Percentiles rank a stretch among this genome's conserved stretches.
Conservation (phyloP, 768 basidiomycete genomes). For the Tricholoma bakamatsutake region DNA sequence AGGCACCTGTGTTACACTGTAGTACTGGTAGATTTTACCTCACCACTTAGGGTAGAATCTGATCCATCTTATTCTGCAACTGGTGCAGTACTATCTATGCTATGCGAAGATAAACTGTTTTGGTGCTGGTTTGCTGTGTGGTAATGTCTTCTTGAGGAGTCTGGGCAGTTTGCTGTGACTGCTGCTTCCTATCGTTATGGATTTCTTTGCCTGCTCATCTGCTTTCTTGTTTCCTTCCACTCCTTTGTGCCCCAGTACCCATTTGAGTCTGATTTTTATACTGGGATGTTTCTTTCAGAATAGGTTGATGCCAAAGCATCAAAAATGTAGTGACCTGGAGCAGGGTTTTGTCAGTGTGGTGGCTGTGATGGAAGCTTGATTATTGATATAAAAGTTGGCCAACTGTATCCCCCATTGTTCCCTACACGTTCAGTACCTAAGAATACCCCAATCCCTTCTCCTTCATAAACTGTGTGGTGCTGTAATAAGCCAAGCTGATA, state of each 20-base stretch:
- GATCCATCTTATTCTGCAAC: too few relatives aligned
- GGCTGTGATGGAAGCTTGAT: neutral
- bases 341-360: too few relatives aligned
- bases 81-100: too few relatives aligned
- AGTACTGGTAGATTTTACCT: too few relatives aligned
- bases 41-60: too few relatives aligned
- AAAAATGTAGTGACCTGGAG: too few relatives aligned
- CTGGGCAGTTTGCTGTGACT: too few relatives aligned
- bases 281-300: neutral
- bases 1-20: too few relatives aligned
- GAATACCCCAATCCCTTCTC: constrained; percentile 4
- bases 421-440: neutral
- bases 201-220: constrained; percentile 17
- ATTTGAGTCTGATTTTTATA: constrained; percentile 6
- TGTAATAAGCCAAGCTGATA: constrained; percentile 1
- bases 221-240: too few relatives aligned
- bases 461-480: constrained; percentile 10
- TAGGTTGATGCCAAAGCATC: neutral
- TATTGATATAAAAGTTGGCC: neutral
- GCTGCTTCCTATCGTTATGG: neutral
- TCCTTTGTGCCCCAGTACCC: constrained; percentile 21
- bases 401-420: neutral
- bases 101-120: too few relatives aligned
- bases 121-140: too few relatives aligned
- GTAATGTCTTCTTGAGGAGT: too few relatives aligned